Evolutionary conservation across 441 rosid species (phyloP).

Genomic region (Viola pubescens): DNA sequence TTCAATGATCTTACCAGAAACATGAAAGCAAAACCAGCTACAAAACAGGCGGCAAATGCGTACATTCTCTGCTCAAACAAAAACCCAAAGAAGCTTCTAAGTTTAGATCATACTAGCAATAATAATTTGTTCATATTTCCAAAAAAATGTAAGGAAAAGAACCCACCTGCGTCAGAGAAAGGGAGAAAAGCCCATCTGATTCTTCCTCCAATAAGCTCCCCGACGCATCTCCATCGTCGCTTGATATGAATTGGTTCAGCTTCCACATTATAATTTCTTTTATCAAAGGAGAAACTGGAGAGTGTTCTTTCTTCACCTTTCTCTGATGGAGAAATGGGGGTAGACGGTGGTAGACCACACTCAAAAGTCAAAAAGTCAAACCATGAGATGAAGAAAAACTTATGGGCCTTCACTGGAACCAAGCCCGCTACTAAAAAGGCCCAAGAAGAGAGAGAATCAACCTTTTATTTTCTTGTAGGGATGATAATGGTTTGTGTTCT

Average conservation of each 20-base stretch:
- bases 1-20: conserved; percentile 43
- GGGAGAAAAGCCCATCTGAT: conserved; percentile 56
- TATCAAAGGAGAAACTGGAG: too few relatives aligned
- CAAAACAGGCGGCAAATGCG: conserved; percentile 54
- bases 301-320: too few relatives aligned
- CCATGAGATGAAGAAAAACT: too few relatives aligned
- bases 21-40: conserved; percentile 57
- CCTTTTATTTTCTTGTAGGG: too few relatives aligned
- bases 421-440: too few relatives aligned
- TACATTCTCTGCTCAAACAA: conserved; percentile 48
- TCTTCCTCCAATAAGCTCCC: conserved; percentile 50
- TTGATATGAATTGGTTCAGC: conserved; percentile 35
- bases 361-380: too few relatives aligned
- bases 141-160: not conserved
- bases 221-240: conserved; percentile 35
- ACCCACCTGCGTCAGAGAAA: conserved; percentile 55
- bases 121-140: too few relatives aligned
- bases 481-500: too few relatives aligned
- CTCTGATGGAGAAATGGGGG: too few relatives aligned
- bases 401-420: too few relatives aligned
- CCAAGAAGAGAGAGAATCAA: too few relatives aligned
- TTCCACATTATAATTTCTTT: conserved; percentile 29
- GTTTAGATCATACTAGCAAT: not conserved
- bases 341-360: too few relatives aligned
- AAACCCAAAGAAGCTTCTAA: conserved; percentile 1